Base-by-base conservation (phyloP, 495 filamentous ascomycete genomes). In the Penicillium alfredii region DNA sequence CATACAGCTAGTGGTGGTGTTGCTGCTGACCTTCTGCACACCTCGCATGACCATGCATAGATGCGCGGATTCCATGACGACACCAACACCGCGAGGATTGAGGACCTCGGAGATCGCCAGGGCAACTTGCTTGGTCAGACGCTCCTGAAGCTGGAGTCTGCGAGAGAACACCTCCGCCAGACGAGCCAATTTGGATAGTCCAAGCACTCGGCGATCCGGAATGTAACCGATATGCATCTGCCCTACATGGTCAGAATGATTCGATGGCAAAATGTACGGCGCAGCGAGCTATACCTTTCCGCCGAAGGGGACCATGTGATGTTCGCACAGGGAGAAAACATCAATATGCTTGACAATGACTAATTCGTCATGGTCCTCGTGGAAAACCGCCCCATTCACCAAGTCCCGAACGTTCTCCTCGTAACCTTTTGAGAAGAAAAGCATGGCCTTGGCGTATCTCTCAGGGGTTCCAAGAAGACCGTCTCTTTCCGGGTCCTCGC, bases 171-270 rank as follows among this genome's bases (percentile, higher is more conserved):
- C 92, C 55, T 98, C 90, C 16, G 90, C 93, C 35, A 98, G 86
- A 27, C 92, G 79, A 9, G 90, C 92, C 28, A 98, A 70, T 61
- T 98, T 98, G 7, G 88, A 95, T 17, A 98, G 83, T 22, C 92
- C 93, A 22, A 98, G 84, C 23, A 98, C 93, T 63, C 84, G 64
- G 45, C 73, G 66, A 45, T 80, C 73, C 10, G 89, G 93, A 39
- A 98, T 96, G 56, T 97, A 98, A 17, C 92, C 93, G 49, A 98
- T 96, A 67, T 97, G 92, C 86, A 98, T 94, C 83, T 88, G 35
- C 33, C 48, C 47, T 18, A 51, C 26, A 30, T 33, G n/a, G 44
- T 45, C 21, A 57, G 38, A 19, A 24, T 35, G 6, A 12, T 8
- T 40, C 40, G n/a, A n/a, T n/a, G n/a, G n/a, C n/a, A n/a, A n/a